Base-by-base conservation (phyloP, 768 basidiomycete species). In the Suillus brevipes region DNA sequence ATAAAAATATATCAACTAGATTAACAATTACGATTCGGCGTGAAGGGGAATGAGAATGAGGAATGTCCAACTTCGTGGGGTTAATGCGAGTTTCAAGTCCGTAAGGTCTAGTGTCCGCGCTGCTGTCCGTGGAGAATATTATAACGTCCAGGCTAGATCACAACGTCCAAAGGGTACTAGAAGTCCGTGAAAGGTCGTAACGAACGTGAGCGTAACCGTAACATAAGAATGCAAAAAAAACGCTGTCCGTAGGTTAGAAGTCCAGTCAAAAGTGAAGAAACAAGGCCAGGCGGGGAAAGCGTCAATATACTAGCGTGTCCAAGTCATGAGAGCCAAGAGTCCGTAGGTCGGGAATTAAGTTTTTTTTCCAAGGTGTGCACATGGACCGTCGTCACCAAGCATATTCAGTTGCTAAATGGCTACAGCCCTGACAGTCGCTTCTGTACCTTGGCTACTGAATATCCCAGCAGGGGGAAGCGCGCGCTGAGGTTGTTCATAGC, bases 401-500 rank as follows among this genome's bases (percentile, higher is more conserved):
- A 37, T 10, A 40, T 28, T 55, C 25, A 25, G 37, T 65, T 37
- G 37, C 53, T 36, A 55, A 28, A n/a, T 65, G 18, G 18, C 25
- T 63, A 47, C 14, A 67, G 61, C 38, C 60, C 66, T 18, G 66
- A 67, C n/a, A 77, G 63, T 65, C 77, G 62, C 65, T 76, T 76
- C 65, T 78, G 76, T 36, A 70, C 71, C 53, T 75, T 76, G 49
- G 72, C 64, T 45, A 68, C 74, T 10, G 75, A 67, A 53, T 76
- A 76, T 7, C 74, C 70, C 64, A 88, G 78, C 66, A 91, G 77
- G 38, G 90, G 90, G 73, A 87, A 90, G 56, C 81, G 81, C 13
- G 84, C 74, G 65, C 83, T 82, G 53, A 91, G 83, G 64, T 78
- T 84, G 64, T 80, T 87, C 84, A 91, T 85, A 66, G 87, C 88